phyloP scores from a whole-genome alignment of 1,139 yeast species.

The Zygoascus sp. region DNA sequence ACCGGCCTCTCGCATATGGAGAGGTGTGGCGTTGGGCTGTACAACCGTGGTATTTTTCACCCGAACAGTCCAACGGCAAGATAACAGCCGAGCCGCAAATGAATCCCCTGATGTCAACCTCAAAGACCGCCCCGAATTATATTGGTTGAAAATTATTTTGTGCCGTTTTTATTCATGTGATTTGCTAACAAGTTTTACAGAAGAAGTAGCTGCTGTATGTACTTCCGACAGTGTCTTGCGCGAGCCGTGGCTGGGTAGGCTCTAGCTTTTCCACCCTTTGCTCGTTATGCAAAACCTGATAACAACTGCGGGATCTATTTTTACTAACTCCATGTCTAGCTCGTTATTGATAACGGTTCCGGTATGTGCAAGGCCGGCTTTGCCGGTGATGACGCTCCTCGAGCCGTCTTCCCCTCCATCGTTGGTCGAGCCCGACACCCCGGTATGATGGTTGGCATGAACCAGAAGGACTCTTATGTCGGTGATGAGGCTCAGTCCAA shows the following conservation, averaged over 20 bases:
- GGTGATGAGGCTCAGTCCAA: conserved; percentile 99
- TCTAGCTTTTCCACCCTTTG: no score
- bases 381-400: conserved; percentile 99
- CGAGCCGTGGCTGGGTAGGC: no score
- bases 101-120: not conserved
- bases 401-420: conserved; percentile 99
- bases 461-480: conserved; percentile 98
- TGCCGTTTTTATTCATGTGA: no score
- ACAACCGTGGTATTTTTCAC: not conserved
- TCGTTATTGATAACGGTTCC: conserved; percentile 99
- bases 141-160: not conserved
- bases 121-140: not conserved
- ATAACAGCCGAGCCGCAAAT: not conserved
- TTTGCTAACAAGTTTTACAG: conserved; percentile 19
- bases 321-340: conserved; percentile 25
- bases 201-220: conserved; percentile 37
- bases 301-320: no score
- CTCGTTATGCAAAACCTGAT: no score
- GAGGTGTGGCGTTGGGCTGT: not conserved
- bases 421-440: conserved; percentile 99
- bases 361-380: conserved; percentile 99
- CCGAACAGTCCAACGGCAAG: not conserved
- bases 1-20: not conserved
- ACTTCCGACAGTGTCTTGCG: not conserved
- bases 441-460: conserved; percentile 98